Percentiles rank a stretch among this genome's conserved stretches.
phyloP scores from a whole-genome alignment of 257 asterid species.

The Lithospermum erythrorhizon region DNA sequence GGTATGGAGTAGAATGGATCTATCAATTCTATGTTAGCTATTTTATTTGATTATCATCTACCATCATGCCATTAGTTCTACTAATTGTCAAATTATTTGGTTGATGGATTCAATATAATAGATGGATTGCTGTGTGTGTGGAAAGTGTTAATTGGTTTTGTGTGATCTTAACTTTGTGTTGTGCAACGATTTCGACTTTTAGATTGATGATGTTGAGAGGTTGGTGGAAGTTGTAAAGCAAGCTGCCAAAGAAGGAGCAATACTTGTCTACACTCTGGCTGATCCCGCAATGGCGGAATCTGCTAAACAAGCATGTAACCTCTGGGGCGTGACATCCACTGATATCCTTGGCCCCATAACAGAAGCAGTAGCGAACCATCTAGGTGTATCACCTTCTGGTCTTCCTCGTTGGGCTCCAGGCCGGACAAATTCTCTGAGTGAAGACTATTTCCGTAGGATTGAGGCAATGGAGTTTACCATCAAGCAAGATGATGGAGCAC shows the following conservation, averaged over 20 bases:
- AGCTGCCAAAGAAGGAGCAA: slow-evolving; percentile 87
- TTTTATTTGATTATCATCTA: too few species aligned
- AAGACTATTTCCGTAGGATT: slow-evolving; percentile 68
- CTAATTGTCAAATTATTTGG: too few species aligned
- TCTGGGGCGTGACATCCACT: slow-evolving; percentile 72
- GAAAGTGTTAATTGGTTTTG: background rate
- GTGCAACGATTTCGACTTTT: background rate
- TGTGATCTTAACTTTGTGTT: background rate
- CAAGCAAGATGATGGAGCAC: slow-evolving; percentile 93
- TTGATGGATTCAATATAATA: too few species aligned
- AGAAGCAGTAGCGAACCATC: slow-evolving; percentile 71
- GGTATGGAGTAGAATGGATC: too few species aligned
- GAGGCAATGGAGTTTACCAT: slow-evolving; percentile 95
- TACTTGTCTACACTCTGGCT: slow-evolving; percentile 73
- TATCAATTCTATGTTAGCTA: too few species aligned
- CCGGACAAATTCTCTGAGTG: slow-evolving; percentile 43
- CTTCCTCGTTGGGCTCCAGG: slow-evolving; percentile 90
- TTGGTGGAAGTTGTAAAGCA: slow-evolving; percentile 67
- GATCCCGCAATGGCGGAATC: slow-evolving; percentile 82
- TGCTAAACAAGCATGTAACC: slow-evolving; percentile 70
- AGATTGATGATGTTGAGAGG: slow-evolving; percentile 72
- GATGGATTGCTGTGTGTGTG: too few species aligned
- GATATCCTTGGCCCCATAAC: slow-evolving; percentile 82
- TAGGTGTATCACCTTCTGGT: slow-evolving; percentile 86
- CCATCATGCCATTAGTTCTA: too few species aligned